A percentile compares a stretch with the other conserved stretches of the same genome.
phyloP scores from a whole-genome alignment of 2,329 filamentous ascomycete genomes.

The Lasiodiplodia citricola region DNA sequence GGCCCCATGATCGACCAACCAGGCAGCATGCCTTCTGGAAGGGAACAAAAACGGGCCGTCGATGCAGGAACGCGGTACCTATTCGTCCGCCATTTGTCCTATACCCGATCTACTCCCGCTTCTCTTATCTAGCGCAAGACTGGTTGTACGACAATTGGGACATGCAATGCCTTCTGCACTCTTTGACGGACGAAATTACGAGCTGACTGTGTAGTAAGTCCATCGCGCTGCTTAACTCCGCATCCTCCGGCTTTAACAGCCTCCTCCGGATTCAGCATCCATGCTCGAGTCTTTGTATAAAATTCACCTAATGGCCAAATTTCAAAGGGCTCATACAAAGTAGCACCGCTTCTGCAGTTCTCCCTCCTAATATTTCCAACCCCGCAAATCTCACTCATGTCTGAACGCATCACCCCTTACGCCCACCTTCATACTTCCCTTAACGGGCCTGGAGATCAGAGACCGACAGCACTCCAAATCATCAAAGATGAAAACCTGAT shows the following conservation, averaged over 20 bases:
- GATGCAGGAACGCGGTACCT: no score
- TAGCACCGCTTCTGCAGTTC: not conserved
- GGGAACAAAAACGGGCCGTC: no score
- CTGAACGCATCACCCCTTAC: slow-evolving; percentile 27
- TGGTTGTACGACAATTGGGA: not conserved
- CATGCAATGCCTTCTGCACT: not conserved
- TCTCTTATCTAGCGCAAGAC: not conserved
- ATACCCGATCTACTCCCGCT: not conserved
- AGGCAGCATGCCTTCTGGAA: no score
- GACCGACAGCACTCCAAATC: slow-evolving; percentile 50
- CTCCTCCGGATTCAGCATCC: no score
- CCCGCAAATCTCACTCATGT: not conserved
- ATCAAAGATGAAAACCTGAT: slow-evolving; percentile 45
- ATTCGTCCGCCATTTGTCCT: not conserved
- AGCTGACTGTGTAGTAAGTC: not conserved
- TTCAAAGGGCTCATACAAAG: not conserved
- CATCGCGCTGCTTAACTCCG: not conserved
- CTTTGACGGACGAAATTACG: not conserved
- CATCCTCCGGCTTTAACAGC: no score
- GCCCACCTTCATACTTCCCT: slow-evolving; percentile 31
- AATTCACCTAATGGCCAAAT: not conserved
- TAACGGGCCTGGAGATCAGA: slow-evolving; percentile 46
- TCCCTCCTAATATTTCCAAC: not conserved
- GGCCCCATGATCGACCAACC: no score
- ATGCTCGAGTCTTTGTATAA: not conserved